These are phyloP conservation scores for Hansenula lynferdii DNA, from an alignment of 1,139 yeast species.

Conservation along the genomic window DNA sequence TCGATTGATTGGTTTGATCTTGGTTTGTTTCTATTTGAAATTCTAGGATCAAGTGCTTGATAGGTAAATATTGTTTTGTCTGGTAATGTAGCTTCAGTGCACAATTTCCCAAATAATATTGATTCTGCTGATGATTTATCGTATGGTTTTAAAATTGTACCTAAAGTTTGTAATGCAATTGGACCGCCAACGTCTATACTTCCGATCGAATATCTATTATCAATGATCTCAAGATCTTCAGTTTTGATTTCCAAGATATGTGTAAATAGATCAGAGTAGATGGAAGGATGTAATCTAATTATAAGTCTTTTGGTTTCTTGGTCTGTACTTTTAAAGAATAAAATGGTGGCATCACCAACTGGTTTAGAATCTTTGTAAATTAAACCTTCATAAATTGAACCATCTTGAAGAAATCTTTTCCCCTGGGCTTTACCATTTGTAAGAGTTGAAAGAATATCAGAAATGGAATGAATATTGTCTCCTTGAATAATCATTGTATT, in stretches of 20 bases:
- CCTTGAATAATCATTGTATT: slow-evolving; percentile 47
- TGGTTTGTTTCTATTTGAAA: slow-evolving; percentile 43
- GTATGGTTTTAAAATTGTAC: slow-evolving; percentile 49
- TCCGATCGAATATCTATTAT: slow-evolving; percentile 78
- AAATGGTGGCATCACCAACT: slow-evolving; percentile 13
- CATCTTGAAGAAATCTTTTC: slow-evolving; percentile 24
- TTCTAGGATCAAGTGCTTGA: slow-evolving; percentile 65
- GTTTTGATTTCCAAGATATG: slow-evolving; percentile 22
- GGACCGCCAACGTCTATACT: slow-evolving; percentile 80
- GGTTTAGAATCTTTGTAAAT: slow-evolving; percentile 16
- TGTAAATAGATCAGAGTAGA: slow-evolving; percentile 45
- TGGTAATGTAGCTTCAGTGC: slow-evolving; percentile 42
- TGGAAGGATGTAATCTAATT: slow-evolving; percentile 68
- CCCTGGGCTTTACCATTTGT: slow-evolving; percentile 27
- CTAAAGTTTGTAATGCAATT: slow-evolving; percentile 49
- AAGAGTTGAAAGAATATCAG: slow-evolving; percentile 21
- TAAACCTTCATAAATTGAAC: slow-evolving; percentile 34
- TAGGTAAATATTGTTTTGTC: slow-evolving; percentile 52
- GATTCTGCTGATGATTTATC: slow-evolving; percentile 21
- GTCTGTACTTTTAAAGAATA: slow-evolving; percentile 11
- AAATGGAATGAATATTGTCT: slow-evolving; percentile 15
- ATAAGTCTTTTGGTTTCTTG: slow-evolving; percentile 22
- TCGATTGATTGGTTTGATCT: slow-evolving; percentile 26
- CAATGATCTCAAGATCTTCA: slow-evolving; percentile 39
- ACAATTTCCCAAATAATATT: slow-evolving; percentile 27